Evolutionary conservation across 768 basidiomycete genomes (phyloP), one percentile per base, ranked within the genome.

Genomic region (Daedaleopsis nitida): DNA sequence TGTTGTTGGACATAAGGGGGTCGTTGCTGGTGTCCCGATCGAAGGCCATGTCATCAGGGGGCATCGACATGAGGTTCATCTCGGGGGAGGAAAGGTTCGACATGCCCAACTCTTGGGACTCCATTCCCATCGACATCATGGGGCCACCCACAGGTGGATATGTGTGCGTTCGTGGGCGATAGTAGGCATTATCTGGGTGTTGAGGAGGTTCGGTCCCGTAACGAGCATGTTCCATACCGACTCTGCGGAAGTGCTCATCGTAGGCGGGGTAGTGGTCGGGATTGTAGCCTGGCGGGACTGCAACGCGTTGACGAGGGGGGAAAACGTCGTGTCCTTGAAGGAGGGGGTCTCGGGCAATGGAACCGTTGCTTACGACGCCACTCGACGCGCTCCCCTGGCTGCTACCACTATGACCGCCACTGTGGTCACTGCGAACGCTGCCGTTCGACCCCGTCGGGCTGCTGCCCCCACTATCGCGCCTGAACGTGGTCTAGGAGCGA

Each of bases 261-360:
- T 65, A 67, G 21, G 66, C 66, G 16, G 64, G 64, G 38, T 67
- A 65, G n/a, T 59, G 51, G 19, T 58, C 47, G 17, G 42, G 64
- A 42, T 67, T 63, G 59, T 57, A 67, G 17, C 16, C 54, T 24
- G 52, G 43, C 13, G 50, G 52, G 21, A 51, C 52, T 37, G 32
- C 57, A 24, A 52, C 64, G 47, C 55, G 64, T 47, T 59, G 60
- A 10, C 19, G 55, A 53, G 52, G 48, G 42, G 53, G 56, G 37
- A 59, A 56, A 19, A 19, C 47, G 47, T 57, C 48, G 47, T 54
- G 55, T n/a, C 27, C 52, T 19, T 59, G 50, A 44, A 53, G 52
- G 55, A 54, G 27, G n/a, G 48, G 54, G 39, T 54, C 51, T 11
- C 34, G 16, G n/a, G 43, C 44, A 16, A 19, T 49, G 23, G 38